phyloP scores from a whole-genome alignment of 495 filamentous ascomycete species.

The Xylaria cubensis region DNA sequence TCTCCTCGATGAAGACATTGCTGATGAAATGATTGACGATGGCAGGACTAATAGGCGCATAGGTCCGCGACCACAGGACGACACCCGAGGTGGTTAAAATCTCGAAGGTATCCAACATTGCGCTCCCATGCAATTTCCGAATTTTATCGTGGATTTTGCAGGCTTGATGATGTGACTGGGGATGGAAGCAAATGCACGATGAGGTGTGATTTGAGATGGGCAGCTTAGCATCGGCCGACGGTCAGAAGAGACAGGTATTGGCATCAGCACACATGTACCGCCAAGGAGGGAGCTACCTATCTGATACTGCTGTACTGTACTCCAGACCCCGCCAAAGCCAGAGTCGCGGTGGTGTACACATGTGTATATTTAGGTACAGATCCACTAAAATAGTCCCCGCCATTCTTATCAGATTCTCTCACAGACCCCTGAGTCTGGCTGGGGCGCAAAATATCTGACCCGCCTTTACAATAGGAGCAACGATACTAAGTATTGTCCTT shows the following conservation, averaged over 20 bases:
- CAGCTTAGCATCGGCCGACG: slow-evolving; percentile 6
- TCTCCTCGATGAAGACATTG: slow-evolving; percentile 97
- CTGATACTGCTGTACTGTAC: too few relatives aligned
- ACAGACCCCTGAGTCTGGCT: too few relatives aligned
- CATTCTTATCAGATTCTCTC: too few relatives aligned
- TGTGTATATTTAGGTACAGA: too few relatives aligned
- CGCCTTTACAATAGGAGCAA: too few relatives aligned
- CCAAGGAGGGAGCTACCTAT: too few relatives aligned
- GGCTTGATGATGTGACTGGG: slow-evolving; percentile 8
- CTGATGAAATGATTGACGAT: slow-evolving; percentile 93
- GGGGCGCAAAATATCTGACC: too few relatives aligned
- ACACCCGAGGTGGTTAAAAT: slow-evolving; percentile 95
- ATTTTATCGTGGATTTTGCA: background rate
- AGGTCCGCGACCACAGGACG: slow-evolving; percentile 93
- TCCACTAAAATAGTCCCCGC: too few relatives aligned
- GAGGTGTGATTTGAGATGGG: slow-evolving; percentile 20
- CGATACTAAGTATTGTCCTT: too few relatives aligned
- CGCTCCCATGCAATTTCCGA: slow-evolving; percentile 1
- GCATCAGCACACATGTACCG: too few relatives aligned
- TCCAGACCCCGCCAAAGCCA: too few relatives aligned
- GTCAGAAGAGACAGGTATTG: slow-evolving; percentile 6
- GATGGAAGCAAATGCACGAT: slow-evolving; percentile 26
- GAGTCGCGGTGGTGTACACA: too few relatives aligned
- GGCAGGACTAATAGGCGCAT: slow-evolving; percentile 76
- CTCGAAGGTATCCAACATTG: slow-evolving; percentile 94